phyloP scores from a whole-genome alignment of 768 basidiomycete species.

The Auriscalpium orientale region DNA sequence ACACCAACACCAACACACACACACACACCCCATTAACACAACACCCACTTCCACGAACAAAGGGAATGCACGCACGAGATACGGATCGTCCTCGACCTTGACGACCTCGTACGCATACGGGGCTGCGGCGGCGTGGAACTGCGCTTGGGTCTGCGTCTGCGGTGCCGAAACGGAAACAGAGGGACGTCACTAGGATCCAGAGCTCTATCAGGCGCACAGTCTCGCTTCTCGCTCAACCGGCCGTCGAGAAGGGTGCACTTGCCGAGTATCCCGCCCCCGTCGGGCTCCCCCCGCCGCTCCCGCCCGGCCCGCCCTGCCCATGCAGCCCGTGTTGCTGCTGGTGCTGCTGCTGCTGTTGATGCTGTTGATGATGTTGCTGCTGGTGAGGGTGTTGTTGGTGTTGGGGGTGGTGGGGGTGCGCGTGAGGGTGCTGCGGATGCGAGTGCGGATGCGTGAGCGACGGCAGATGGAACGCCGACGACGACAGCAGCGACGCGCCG shows the following conservation, averaged over 20 bases:
- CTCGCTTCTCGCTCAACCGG: constrained; percentile 21
- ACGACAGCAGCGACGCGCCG: constrained; percentile 2
- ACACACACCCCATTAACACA: not conserved
- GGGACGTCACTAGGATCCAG: constrained; percentile 54
- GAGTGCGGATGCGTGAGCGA: constrained; percentile 4
- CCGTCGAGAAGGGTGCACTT: constrained; percentile 49
- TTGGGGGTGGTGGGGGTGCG: no score
- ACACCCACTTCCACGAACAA: not conserved
- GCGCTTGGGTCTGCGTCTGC: constrained; percentile 36
- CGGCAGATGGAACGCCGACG: constrained; percentile 9
- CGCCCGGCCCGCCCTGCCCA: no score
- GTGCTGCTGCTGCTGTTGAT: no score
- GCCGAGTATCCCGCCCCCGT: constrained; percentile 60
- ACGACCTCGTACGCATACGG: constrained; percentile 12
- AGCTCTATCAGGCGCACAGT: constrained; percentile 29
- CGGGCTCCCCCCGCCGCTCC: no score
- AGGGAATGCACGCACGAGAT: constrained; percentile 7
- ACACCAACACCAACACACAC: no score
- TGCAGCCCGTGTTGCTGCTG: not conserved
- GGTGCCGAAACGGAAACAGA: constrained; percentile 10
- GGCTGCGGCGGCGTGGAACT: constrained; percentile 25
- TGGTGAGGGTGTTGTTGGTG: no score
- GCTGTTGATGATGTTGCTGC: no score
- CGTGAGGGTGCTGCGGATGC: constrained; percentile 5
- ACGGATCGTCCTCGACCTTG: constrained; percentile 17